Base-by-base conservation (phyloP, 345 rosid species). In the Laguncularia racemosa region DNA sequence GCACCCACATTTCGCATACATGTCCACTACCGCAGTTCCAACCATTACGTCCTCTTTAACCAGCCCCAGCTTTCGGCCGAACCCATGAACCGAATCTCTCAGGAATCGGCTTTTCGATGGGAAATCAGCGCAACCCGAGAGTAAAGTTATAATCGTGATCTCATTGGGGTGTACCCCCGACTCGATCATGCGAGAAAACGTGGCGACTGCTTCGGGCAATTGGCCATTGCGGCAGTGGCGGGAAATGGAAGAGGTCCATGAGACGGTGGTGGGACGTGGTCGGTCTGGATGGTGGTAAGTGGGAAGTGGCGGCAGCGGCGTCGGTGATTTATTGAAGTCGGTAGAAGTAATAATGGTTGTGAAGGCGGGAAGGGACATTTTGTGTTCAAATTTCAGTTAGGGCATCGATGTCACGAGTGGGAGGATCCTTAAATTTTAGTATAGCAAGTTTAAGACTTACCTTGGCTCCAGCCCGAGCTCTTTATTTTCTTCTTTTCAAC, bases 221-320 rank as follows among this genome's bases (percentile, higher is more conserved):
- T 59, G 80, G 58, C 97, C 88, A 17, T 56, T 63, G 60, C 82
- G 84, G 73, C 91, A 74, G 67, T 55, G 80, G 54, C 80, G 82
- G 55, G 88, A 72, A 54, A 88, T 79, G 48, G 91, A 82, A 58
- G 84, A 77, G 54, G 95, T 91, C 89, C 91, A 88, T 71, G 72
- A 73, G 65, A 88, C 76, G 9, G 52, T 61, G 44, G 11, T 33
- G 11, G 9, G 40, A 4, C 40, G 2, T 33, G 40, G 40, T 33
- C 40, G 40, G 40, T 33, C 9, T 33, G 40, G 40, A 6, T 33
- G 40, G 40, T 33, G 40, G 40, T 33, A 4, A 33, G 10, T 6
- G 40, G 40, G 9, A 33, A 6, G 40, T 33, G 40, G 40, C 40
- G 40, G 40, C 11, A 33, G 40, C 40, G 9, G 40, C 9, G 40